A percentile compares a stretch with the other conserved stretches of the same genome.
Evolutionary conservation across 768 basidiomycete genomes (phyloP).

Genomic region (Phanerodontia chrysosporium): DNA sequence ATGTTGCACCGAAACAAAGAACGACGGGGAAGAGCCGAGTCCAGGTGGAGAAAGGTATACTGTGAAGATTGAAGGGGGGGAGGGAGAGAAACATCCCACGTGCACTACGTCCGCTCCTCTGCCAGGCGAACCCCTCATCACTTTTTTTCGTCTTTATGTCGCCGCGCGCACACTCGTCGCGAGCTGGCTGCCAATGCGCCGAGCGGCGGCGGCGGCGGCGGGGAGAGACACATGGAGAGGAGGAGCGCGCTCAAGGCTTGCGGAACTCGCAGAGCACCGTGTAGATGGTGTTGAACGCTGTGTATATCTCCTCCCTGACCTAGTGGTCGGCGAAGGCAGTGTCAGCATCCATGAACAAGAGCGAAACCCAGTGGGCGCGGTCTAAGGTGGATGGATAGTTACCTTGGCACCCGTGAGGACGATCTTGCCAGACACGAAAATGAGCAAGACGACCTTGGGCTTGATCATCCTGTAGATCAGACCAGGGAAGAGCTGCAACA

Average conservation of each 20-base stretch:
- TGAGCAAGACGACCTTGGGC: constrained; percentile 96
- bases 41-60: neutral
- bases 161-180: neutral
- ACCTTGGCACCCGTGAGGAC: constrained; percentile 99
- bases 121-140: constrained; percentile 17
- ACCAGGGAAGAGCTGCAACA: constrained; percentile 86
- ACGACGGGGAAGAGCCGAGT: neutral
- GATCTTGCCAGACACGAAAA: constrained; percentile 99
- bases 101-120: constrained; percentile 35
- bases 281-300: constrained; percentile 99
- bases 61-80: constrained; percentile 13
- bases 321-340: constrained; percentile 38
- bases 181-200: neutral
- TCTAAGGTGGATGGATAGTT: constrained; percentile 27
- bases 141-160: constrained; percentile 11
- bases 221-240: constrained; percentile 1
- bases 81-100: constrained; percentile 30
- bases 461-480: constrained; percentile 99
- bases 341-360: constrained; percentile 15
- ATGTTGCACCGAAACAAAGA: constrained; percentile 4
- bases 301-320: constrained; percentile 99
- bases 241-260: constrained; percentile 56
- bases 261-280: constrained; percentile 95
- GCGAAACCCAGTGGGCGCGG: neutral
- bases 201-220: constrained; percentile 9